phyloP scores from a whole-genome alignment of 1,284 basidiomycete genomes.

The Kwoniella shivajii region DNA sequence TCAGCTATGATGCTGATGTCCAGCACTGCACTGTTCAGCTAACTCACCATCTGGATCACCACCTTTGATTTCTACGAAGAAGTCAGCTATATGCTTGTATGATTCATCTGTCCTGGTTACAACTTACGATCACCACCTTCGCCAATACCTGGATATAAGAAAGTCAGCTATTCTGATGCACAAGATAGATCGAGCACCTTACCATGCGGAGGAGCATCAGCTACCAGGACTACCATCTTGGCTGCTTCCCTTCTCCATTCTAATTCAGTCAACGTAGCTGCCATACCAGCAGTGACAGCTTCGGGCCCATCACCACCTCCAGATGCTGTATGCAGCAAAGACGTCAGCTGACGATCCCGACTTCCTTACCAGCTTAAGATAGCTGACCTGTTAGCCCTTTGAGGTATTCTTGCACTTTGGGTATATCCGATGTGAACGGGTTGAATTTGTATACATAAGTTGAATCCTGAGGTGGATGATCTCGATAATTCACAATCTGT shows the following conservation, averaged over 20 bases:
- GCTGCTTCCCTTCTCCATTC: slow-evolving; percentile 88
- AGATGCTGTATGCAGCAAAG: slow-evolving; percentile 66
- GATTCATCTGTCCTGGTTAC: background rate
- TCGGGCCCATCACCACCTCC: slow-evolving; percentile 98
- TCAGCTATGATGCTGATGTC: slow-evolving; percentile 9
- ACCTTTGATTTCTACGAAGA: slow-evolving; percentile 74
- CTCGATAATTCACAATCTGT: slow-evolving; percentile 74
- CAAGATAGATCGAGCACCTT: slow-evolving; percentile 3
- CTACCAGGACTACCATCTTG: slow-evolving; percentile 93
- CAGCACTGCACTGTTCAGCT: background rate
- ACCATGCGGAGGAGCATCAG: slow-evolving; percentile 95
- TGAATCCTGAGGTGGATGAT: slow-evolving; percentile 94
- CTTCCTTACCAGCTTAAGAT: background rate
- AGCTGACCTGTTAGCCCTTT: slow-evolving; percentile 56
- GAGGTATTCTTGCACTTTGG: slow-evolving; percentile 81
- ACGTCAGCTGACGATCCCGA: background rate
- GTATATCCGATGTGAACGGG: slow-evolving; percentile 90
- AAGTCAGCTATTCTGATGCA: slow-evolving; percentile 29
- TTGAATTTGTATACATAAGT: slow-evolving; percentile 91
- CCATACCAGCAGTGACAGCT: slow-evolving; percentile 91
- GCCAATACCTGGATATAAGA: slow-evolving; percentile 39
- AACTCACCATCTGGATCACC: slow-evolving; percentile 76
- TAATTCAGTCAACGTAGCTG: slow-evolving; percentile 76
- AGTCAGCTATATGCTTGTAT: slow-evolving; percentile 2
- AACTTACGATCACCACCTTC: slow-evolving; percentile 51